Evolutionary conservation across 139 green algal species (phyloP).

Genomic region (Asterochloris erici): DNA sequence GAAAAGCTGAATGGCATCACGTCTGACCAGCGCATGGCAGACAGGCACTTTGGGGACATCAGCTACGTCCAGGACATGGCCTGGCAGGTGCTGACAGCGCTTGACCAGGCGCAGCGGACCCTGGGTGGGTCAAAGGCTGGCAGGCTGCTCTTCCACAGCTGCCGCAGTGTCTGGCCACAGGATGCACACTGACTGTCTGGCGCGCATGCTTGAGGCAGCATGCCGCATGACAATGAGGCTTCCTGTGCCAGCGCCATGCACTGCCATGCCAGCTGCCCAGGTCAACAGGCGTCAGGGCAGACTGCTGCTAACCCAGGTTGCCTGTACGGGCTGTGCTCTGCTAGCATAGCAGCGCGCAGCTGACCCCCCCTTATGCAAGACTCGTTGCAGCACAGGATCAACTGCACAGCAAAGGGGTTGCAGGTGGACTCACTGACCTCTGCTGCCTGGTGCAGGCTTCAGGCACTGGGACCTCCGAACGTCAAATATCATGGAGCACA

Average conservation of each 20-base stretch:
- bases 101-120: constrained; percentile 2
- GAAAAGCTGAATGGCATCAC: constrained; percentile 21
- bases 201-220: too few species aligned
- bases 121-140: not conserved
- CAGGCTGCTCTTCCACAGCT: too few species aligned
- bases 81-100: not conserved
- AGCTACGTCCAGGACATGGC: constrained; percentile 15
- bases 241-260: too few species aligned
- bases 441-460: not conserved
- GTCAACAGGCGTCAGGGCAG: too few species aligned
- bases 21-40: not conserved
- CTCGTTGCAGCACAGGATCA: not conserved
- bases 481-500: constrained; percentile 17
- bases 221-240: too few species aligned
- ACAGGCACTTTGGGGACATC: constrained; percentile 1
- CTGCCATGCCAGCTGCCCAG: too few species aligned
- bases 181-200: too few species aligned
- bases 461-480: constrained; percentile 7
- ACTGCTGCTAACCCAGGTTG: too few species aligned
- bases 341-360: not conserved
- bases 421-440: not conserved
- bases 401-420: not conserved
- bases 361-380: not conserved
- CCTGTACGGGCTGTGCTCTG: too few species aligned
- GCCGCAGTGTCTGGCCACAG: too few species aligned